A percentile compares a stretch with the other conserved stretches of the same genome.
These are phyloP conservation scores for Mucor sp. DNA, from an alignment of 371 early-diverging fungal species.

Conservation along the genomic window DNA sequence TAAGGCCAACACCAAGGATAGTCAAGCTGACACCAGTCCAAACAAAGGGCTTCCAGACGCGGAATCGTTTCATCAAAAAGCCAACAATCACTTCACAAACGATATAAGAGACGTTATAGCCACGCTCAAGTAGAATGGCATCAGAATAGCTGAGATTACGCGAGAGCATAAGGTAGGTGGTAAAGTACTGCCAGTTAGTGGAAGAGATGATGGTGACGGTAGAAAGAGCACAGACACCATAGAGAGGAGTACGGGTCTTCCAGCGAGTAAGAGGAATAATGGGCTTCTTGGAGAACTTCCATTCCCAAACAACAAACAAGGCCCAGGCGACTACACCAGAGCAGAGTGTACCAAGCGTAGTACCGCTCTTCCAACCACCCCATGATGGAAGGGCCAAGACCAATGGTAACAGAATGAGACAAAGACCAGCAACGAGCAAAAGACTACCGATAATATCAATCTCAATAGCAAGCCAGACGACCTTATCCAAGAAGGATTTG, in stretches of 20 bases:
- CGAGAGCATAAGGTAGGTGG: slow-evolving; percentile 45
- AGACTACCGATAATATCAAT: slow-evolving; percentile 47
- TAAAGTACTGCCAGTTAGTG: slow-evolving; percentile 43
- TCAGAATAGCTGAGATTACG: slow-evolving; percentile 27
- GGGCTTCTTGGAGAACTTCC: slow-evolving; percentile 45
- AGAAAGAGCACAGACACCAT: slow-evolving; percentile 44
- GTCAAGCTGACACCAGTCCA: slow-evolving; percentile 67
- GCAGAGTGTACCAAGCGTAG: slow-evolving; percentile 15
- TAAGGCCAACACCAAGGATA: slow-evolving; percentile 40
- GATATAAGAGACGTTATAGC: slow-evolving; percentile 40
- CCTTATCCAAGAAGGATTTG: neutral
- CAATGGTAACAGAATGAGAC: slow-evolving; percentile 42
- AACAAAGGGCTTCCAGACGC: slow-evolving; percentile 47
- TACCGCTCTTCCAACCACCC: slow-evolving; percentile 41
- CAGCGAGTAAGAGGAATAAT: slow-evolving; percentile 52
- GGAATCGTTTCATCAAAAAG: slow-evolving; percentile 41
- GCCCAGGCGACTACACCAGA: slow-evolving; percentile 25
- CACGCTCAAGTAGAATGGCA: slow-evolving; percentile 40
- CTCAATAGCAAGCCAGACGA: slow-evolving; percentile 42
- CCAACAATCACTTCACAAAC: slow-evolving; percentile 35
- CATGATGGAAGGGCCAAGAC: slow-evolving; percentile 38
- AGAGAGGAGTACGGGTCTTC: slow-evolving; percentile 43
- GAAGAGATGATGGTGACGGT: slow-evolving; percentile 45
- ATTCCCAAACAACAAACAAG: slow-evolving; percentile 47
- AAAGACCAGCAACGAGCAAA: slow-evolving; percentile 39